phyloP scores from a whole-genome alignment of 305 asterid species.

The Fraxinus latifolia region DNA sequence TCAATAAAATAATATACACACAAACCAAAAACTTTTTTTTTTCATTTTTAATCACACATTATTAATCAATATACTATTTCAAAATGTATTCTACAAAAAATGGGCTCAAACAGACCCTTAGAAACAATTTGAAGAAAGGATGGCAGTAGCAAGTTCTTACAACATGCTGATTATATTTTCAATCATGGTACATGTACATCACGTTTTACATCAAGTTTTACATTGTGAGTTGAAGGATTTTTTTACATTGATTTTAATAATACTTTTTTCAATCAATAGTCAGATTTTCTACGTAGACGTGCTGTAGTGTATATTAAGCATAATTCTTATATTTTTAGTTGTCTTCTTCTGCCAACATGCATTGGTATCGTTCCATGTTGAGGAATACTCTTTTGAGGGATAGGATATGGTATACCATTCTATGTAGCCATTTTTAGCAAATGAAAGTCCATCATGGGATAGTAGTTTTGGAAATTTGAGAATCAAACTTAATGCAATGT shows the following conservation, averaged over 20 bases:
- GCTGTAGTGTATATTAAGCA: background rate
- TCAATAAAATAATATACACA: too few species aligned
- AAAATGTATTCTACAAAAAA: background rate
- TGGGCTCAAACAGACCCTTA: background rate
- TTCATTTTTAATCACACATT: too few species aligned
- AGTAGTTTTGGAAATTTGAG: background rate
- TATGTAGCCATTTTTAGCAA: background rate
- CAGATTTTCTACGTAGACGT: background rate
- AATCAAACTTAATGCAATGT: background rate
- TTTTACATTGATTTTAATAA: background rate
- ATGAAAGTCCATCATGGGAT: background rate
- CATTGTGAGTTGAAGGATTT: background rate
- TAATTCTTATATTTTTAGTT: background rate
- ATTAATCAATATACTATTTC: too few species aligned
- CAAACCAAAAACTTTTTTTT: too few species aligned
- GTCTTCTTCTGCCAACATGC: background rate
- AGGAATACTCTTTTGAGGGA: background rate
- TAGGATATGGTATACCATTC: background rate
- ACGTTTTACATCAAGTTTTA: too few species aligned
- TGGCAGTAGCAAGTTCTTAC: background rate
- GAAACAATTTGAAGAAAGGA: background rate
- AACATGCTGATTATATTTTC: background rate
- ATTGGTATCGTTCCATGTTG: background rate
- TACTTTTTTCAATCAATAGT: too few species aligned
- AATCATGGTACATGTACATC: too few species aligned